phyloP scores from a whole-genome alignment of 106 monocot species.

The Dendrobium chrysotoxum region DNA sequence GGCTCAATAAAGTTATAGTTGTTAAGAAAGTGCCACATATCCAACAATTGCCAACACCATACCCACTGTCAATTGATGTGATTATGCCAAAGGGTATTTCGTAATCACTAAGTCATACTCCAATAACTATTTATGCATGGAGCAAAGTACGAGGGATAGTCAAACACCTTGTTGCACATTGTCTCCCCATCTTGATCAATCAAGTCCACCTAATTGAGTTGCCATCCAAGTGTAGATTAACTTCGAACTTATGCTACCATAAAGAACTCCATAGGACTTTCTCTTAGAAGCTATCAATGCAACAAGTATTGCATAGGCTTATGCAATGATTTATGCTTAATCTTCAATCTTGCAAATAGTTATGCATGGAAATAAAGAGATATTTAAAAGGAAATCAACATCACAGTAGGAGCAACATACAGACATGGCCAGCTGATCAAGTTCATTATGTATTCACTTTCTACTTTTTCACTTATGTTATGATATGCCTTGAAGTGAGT shows the following conservation, averaged over 20 bases:
- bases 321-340: background rate
- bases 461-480: background rate
- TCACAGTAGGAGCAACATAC: background rate
- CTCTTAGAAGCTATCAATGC: background rate
- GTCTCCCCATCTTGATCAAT: background rate
- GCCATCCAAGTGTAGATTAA: background rate
- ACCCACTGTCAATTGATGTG: no score
- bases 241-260: background rate
- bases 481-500: background rate
- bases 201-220: background rate
- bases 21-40: no score
- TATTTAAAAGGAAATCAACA: background rate
- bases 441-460: background rate
- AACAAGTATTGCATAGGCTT: background rate
- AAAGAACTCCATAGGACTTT: background rate
- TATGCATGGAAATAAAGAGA: background rate
- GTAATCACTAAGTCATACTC: background rate
- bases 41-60: no score
- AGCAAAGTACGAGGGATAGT: background rate
- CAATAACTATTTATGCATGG: background rate
- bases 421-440: conserved; percentile 1
- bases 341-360: background rate
- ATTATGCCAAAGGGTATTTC: background rate
- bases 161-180: background rate
- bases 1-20: no score